Conservation (phyloP, 345 rosid genomes). For the Pugionium cornutum region DNA sequence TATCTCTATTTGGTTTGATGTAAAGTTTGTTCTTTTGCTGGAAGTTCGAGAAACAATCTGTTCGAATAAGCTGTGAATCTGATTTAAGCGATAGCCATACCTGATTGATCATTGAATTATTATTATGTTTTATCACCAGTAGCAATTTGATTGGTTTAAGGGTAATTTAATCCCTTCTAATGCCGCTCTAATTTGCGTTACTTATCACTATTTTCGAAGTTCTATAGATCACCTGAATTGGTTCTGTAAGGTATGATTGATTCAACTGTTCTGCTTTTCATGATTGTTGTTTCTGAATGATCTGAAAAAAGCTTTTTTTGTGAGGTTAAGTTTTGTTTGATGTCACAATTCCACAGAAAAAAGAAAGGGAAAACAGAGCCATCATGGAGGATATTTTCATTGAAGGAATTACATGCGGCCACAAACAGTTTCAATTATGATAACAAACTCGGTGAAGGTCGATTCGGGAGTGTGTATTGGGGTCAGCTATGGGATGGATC, state of each 20-base stretch:
- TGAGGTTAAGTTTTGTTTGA: slow-evolving; percentile 26
- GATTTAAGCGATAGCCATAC: background rate
- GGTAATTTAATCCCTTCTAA: background rate
- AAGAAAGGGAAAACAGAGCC: slow-evolving; percentile 61
- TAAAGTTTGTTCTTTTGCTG: slow-evolving; percentile 9
- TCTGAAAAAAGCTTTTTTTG: background rate
- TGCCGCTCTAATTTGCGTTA: background rate
- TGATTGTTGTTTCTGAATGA: background rate
- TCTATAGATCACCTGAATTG: slow-evolving; percentile 8
- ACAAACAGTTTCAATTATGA: slow-evolving; percentile 96
- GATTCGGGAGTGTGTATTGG: slow-evolving; percentile 97
- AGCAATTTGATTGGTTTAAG: background rate
- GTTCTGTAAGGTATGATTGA: slow-evolving; percentile 7
- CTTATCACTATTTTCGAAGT: background rate
- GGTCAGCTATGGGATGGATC: slow-evolving; percentile 99
- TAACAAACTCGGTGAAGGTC: slow-evolving; percentile 98
- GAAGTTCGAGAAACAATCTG: background rate
- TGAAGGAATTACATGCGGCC: slow-evolving; percentile 90
- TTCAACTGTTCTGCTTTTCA: slow-evolving; percentile 21
- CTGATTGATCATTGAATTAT: background rate
- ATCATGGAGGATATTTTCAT: slow-evolving; percentile 82
- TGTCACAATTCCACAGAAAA: slow-evolving; percentile 47
- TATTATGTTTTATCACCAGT: background rate
- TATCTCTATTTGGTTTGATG: background rate
- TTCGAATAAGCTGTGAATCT: background rate